Conservation (phyloP, 2,329 filamentous ascomycete species). For the Xylariaceae sp. region DNA sequence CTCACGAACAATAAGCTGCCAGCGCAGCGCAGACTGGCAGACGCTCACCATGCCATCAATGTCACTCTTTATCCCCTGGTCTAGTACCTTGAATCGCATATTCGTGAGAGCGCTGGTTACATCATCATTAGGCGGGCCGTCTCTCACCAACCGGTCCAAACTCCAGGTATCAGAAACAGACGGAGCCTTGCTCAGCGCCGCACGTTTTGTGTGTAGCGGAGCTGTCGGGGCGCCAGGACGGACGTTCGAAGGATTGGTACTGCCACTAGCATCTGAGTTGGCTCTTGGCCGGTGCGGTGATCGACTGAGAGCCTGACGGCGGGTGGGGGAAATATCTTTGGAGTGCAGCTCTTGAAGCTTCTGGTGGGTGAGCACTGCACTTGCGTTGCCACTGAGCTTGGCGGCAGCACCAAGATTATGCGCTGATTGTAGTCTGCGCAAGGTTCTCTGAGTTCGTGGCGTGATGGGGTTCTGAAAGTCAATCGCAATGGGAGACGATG, state of each 20-base stretch:
- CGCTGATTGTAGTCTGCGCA: slow-evolving; percentile 71
- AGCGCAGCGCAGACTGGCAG: background rate
- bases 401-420: slow-evolving; percentile 56
- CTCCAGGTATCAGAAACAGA: slow-evolving; percentile 52
- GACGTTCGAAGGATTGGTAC: slow-evolving; percentile 38
- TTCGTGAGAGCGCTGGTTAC: slow-evolving; percentile 62
- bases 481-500: slow-evolving; percentile 39
- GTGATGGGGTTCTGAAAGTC: slow-evolving; percentile 53
- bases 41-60: slow-evolving; percentile 70
- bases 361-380: slow-evolving; percentile 58
- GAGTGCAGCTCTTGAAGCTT: slow-evolving; percentile 39
- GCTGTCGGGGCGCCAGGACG: slow-evolving; percentile 36
- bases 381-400: slow-evolving; percentile 43
- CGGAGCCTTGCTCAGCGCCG: slow-evolving; percentile 41
- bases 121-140: slow-evolving; percentile 71
- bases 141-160: slow-evolving; percentile 71
- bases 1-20: background rate
- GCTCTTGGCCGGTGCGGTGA: slow-evolving; percentile 58
- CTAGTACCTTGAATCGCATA: slow-evolving; percentile 66
- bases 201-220: slow-evolving; percentile 37
- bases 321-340: slow-evolving; percentile 33
- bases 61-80: slow-evolving; percentile 71
- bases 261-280: slow-evolving; percentile 58
- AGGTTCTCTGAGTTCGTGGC: slow-evolving; percentile 59
- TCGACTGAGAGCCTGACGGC: slow-evolving; percentile 36